Conservation (phyloP, 2,329 filamentous ascomycete genomes). For the Fusarium luffae region DNA sequence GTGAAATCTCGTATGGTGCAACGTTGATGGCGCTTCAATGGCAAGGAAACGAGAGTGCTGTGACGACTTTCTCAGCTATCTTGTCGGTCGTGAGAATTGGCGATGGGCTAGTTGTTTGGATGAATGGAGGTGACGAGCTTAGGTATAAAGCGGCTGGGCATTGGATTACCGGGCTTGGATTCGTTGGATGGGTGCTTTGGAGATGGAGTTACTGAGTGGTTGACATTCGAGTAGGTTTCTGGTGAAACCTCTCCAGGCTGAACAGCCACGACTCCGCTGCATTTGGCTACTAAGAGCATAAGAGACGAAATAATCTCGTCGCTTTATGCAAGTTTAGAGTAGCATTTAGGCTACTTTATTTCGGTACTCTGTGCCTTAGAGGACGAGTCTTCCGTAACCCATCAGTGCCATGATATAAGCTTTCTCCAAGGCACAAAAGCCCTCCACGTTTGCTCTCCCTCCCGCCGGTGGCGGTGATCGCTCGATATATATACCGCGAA, state of each 20-base stretch:
- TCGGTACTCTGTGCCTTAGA: neutral
- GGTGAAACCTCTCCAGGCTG: neutral
- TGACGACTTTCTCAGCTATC: slow-evolving; percentile 47
- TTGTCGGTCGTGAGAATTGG: slow-evolving; percentile 47
- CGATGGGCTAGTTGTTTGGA: slow-evolving; percentile 50
- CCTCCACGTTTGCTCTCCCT: too few species aligned
- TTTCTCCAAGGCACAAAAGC: neutral
- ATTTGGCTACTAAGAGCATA: neutral
- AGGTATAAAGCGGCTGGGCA: slow-evolving; percentile 42
- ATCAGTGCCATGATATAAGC: neutral
- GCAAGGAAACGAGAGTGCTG: slow-evolving; percentile 45
- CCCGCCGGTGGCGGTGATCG: too few species aligned
- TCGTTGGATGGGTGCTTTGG: slow-evolving; percentile 46
- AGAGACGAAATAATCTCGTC: neutral
- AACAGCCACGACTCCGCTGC: neutral
- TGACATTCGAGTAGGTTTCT: neutral
- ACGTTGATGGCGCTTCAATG: slow-evolving; percentile 45
- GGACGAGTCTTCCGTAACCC: neutral
- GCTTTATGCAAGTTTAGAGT: neutral
- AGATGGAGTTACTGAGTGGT: slow-evolving; percentile 21
- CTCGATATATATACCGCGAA: too few species aligned
- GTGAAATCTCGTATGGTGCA: slow-evolving; percentile 50
- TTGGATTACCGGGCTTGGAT: slow-evolving; percentile 43
- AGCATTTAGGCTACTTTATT: neutral
- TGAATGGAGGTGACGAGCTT: slow-evolving; percentile 43